A percentile compares a stretch with the other conserved stretches of the same genome.
phyloP scores from a whole-genome alignment of 495 filamentous ascomycete genomes.

The Hyphodiscus hymeniophilus region DNA sequence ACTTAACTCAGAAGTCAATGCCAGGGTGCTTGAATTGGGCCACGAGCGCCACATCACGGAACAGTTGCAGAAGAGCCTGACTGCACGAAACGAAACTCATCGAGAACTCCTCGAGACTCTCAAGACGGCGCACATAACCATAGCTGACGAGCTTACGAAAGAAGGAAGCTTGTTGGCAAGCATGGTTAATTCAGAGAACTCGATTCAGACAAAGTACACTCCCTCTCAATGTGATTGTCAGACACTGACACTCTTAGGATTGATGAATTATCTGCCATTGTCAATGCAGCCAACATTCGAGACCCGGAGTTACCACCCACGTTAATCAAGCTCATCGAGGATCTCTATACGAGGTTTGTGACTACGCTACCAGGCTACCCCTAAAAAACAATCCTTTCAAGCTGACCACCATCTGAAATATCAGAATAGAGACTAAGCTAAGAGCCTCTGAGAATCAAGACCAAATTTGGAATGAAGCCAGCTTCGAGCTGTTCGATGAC shows the following conservation, averaged over 20 bases:
- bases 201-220: slow-evolving; percentile 15
- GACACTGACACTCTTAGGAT: slow-evolving; percentile 7
- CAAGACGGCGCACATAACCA: slow-evolving; percentile 1
- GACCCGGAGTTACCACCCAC: slow-evolving; percentile 5
- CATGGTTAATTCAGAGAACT: slow-evolving; percentile 1
- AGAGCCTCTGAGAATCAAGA: slow-evolving; percentile 5
- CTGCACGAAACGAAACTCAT: slow-evolving; percentile 14
- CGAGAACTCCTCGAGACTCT: slow-evolving; percentile 25
- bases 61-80: slow-evolving; percentile 19
- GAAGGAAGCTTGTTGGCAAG: slow-evolving; percentile 10
- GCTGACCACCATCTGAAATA: too few relatives aligned
- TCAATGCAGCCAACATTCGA: slow-evolving; percentile 3
- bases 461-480: slow-evolving; percentile 3
- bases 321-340: slow-evolving; percentile 11
- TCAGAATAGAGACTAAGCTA: too few relatives aligned
- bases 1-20: slow-evolving; percentile 8
- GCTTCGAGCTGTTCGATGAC: slow-evolving; percentile 4
- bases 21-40: slow-evolving; percentile 4
- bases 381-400: too few relatives aligned
- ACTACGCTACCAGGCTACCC: too few relatives aligned
- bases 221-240: neutral
- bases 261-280: slow-evolving; percentile 1
- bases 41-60: slow-evolving; percentile 18
- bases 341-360: slow-evolving; percentile 14
- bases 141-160: slow-evolving; percentile 7